Percentiles rank a stretch among this genome's conserved stretches.
These are phyloP conservation scores for Populus nigra DNA, from an alignment of 345 rosid genomes.

Conservation along the genomic window DNA sequence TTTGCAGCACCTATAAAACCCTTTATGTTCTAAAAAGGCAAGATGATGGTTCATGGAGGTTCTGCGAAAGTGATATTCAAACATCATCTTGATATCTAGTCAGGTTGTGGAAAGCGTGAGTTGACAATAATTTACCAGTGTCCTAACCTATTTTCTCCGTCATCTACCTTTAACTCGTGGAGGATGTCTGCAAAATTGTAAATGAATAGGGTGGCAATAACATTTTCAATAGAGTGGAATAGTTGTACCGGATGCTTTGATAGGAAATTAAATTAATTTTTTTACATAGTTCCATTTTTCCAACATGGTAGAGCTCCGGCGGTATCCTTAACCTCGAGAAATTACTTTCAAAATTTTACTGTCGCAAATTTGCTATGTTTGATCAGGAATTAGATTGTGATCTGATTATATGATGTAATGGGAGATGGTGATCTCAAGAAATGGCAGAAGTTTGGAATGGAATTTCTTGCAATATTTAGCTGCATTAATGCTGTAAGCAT, in stretches of 20 bases:
- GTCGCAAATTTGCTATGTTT: too few relatives aligned
- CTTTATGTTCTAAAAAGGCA: constrained; percentile 69
- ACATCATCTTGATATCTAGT: constrained; percentile 44
- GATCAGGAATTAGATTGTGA: too few relatives aligned
- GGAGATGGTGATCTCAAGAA: too few relatives aligned
- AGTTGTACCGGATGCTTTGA: background rate
- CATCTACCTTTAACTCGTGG: background rate
- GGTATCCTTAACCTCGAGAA: background rate
- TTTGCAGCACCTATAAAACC: constrained; percentile 65
- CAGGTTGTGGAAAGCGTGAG: background rate
- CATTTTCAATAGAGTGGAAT: background rate
- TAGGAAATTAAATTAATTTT: background rate
- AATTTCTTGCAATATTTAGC: too few relatives aligned
- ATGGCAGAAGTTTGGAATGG: too few relatives aligned
- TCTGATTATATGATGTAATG: too few relatives aligned
- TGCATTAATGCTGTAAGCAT: too few relatives aligned
- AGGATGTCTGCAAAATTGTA: background rate
- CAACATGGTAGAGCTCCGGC: background rate
- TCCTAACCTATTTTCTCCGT: background rate
- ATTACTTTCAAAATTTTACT: background rate
- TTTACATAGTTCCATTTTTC: background rate
- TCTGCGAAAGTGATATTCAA: constrained; percentile 67
- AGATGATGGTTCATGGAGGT: constrained; percentile 84
- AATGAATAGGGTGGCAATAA: background rate
- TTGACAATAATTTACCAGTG: background rate